Conservation (phyloP, 352 stramenopile genomes). For the Globisporangium nunn region DNA sequence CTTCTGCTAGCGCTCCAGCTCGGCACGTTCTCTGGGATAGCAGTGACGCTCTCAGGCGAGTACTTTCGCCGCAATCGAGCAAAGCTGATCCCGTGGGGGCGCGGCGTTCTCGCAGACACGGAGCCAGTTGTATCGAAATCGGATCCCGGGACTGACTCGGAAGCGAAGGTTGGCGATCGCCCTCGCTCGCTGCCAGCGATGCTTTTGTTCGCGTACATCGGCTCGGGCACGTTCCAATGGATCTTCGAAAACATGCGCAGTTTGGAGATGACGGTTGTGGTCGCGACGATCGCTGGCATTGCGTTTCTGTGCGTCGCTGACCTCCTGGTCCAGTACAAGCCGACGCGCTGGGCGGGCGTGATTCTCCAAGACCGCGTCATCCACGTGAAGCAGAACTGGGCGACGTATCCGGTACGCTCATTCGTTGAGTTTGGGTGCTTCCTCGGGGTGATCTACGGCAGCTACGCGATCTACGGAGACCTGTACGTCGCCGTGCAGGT, state of each 20-base stretch:
- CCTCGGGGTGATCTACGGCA: constrained; percentile 84
- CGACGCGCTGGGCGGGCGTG: constrained; percentile 62
- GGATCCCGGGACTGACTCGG: constrained; percentile 6
- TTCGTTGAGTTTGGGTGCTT: constrained; percentile 85
- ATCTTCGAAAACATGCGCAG: constrained; percentile 86
- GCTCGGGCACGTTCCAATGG: constrained; percentile 82
- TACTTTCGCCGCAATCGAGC: constrained; percentile 63
- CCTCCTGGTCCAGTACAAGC: constrained; percentile 46
- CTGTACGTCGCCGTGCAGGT: constrained; percentile 77
- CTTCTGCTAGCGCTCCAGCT: constrained; percentile 72
- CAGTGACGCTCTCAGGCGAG: constrained; percentile 69
- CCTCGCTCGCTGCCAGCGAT: constrained; percentile 43
- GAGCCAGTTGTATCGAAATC: constrained; percentile 1
- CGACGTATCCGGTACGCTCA: constrained; percentile 65
- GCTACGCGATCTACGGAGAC: constrained; percentile 78
- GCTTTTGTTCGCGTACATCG: constrained; percentile 81
- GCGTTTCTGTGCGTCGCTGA: constrained; percentile 80
- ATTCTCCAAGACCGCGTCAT: constrained; percentile 84
- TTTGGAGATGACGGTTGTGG: constrained; percentile 69
- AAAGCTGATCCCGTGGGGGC: constrained; percentile 45
- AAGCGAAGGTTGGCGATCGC: constrained; percentile 4
- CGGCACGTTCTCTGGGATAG: constrained; percentile 78
- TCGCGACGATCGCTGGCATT: constrained; percentile 75
- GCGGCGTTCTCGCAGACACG: constrained; percentile 5
- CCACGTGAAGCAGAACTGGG: constrained; percentile 64